Percentiles rank a stretch among this genome's conserved stretches.
Conservation (phyloP, 148 eudicot species). For the Rhododendron simsii region DNA sequence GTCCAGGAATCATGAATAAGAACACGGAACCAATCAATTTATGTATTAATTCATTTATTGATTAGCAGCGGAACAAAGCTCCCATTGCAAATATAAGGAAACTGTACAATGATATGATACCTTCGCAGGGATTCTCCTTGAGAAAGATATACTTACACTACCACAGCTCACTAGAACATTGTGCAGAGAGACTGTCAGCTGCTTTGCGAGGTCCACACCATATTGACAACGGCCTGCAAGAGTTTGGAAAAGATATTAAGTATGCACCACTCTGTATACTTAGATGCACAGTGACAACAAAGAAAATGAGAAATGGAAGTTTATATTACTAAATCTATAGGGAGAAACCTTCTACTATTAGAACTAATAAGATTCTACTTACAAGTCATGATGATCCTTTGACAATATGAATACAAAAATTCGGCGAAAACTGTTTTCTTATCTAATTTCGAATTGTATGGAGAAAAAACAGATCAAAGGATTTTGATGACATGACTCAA, state of each 20-base stretch:
- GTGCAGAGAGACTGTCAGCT: constrained; percentile 61
- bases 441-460: too few relatives aligned
- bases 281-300: not conserved
- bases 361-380: not conserved
- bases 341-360: not conserved
- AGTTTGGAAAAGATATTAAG: not conserved
- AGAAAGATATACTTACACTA: constrained; percentile 83
- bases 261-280: not conserved
- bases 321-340: not conserved
- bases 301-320: not conserved
- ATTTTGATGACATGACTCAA: not conserved
- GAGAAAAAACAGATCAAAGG: not conserved
- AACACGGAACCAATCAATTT: not conserved
- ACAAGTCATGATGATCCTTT: not conserved
- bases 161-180: constrained; percentile 79
- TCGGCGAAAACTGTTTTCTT: too few relatives aligned
- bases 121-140: constrained; percentile 92
- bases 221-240: constrained; percentile 71
- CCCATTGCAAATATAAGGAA: not conserved
- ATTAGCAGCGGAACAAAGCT: not conserved
- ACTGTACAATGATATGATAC: constrained; percentile 19
- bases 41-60: not conserved
- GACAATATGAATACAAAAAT: not conserved
- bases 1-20: not conserved
- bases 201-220: constrained; percentile 81